phyloP scores from a whole-genome alignment of 768 basidiomycete species.

The Strobilomyces echinocephalus region DNA sequence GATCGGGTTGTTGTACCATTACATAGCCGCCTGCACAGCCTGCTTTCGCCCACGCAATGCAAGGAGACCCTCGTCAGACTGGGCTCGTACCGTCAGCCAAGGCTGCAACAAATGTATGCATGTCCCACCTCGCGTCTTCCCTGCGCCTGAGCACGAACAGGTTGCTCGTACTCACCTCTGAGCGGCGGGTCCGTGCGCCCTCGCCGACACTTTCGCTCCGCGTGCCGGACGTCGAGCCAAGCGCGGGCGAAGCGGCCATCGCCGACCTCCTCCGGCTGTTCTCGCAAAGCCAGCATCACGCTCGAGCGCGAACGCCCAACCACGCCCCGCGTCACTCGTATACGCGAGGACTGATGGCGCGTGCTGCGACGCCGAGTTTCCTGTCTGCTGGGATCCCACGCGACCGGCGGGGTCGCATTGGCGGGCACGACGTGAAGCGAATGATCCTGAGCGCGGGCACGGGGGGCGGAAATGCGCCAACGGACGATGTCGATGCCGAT shows the following conservation, averaged over 20 bases:
- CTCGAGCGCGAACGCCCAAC: conserved; percentile 23
- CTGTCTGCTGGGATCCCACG: conserved; percentile 68
- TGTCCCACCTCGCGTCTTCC: neutral
- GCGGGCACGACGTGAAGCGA: conserved; percentile 31
- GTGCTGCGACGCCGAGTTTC: conserved; percentile 53
- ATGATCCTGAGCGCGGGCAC: conserved; percentile 27
- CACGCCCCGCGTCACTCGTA: conserved; percentile 28
- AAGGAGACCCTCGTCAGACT: conserved; percentile 56
- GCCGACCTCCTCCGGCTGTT: conserved; percentile 60
- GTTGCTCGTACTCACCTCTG: conserved; percentile 72
- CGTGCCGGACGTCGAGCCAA: conserved; percentile 46
- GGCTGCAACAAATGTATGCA: conserved; percentile 75
- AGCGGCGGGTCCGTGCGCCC: conserved; percentile 51
- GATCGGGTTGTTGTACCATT: conserved; percentile 74
- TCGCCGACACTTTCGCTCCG: conserved; percentile 59
- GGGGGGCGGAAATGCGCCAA: conserved; percentile 4
- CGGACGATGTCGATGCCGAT: conserved; percentile 31
- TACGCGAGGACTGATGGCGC: conserved; percentile 24
- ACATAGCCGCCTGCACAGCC: conserved; percentile 48
- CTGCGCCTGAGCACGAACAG: conserved; percentile 30
- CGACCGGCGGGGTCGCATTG: conserved; percentile 75
- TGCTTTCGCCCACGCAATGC: conserved; percentile 49
- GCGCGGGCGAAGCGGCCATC: conserved; percentile 63
- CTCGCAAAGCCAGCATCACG: conserved; percentile 47
- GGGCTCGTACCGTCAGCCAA: conserved; percentile 56